These are phyloP conservation scores for Tetrapisispora taiwanensis DNA, from an alignment of 805 yeast genomes.

Conservation along the genomic window DNA sequence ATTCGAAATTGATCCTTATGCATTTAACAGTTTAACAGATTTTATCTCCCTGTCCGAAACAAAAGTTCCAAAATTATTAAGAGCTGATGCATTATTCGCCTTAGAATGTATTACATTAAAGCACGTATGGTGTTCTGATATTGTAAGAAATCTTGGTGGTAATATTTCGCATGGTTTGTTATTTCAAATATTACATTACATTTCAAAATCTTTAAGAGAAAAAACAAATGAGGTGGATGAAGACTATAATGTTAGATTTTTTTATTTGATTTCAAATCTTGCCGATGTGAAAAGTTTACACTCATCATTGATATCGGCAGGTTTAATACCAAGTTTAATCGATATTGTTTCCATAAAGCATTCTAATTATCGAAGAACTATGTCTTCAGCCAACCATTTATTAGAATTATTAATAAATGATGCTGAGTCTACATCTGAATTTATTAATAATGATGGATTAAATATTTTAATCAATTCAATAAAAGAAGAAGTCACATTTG, in stretches of 20 bases:
- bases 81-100: constrained; percentile 53
- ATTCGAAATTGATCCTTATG: constrained; percentile 62
- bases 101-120: constrained; percentile 60
- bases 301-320: constrained; percentile 59
- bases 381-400: constrained; percentile 55
- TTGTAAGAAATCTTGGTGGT: constrained; percentile 70
- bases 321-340: constrained; percentile 55
- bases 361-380: constrained; percentile 42
- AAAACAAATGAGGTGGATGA: constrained; percentile 37
- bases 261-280: constrained; percentile 53
- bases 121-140: constrained; percentile 63
- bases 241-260: constrained; percentile 39
- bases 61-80: constrained; percentile 41
- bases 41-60: constrained; percentile 57
- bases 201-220: constrained; percentile 41
- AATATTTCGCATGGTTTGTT: constrained; percentile 78
- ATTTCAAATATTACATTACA: constrained; percentile 58
- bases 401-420: constrained; percentile 37
- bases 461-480: constrained; percentile 47
- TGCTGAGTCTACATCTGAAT: constrained; percentile 47
- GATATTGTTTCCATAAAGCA: constrained; percentile 48
- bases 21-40: constrained; percentile 60
- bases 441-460: constrained; percentile 61
- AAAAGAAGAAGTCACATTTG: constrained; percentile 54
- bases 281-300: constrained; percentile 46